A percentile compares a stretch with the other conserved stretches of the same genome.
phyloP scores from a whole-genome alignment of 2,329 filamentous ascomycete genomes.

The Clonostachys rosea region DNA sequence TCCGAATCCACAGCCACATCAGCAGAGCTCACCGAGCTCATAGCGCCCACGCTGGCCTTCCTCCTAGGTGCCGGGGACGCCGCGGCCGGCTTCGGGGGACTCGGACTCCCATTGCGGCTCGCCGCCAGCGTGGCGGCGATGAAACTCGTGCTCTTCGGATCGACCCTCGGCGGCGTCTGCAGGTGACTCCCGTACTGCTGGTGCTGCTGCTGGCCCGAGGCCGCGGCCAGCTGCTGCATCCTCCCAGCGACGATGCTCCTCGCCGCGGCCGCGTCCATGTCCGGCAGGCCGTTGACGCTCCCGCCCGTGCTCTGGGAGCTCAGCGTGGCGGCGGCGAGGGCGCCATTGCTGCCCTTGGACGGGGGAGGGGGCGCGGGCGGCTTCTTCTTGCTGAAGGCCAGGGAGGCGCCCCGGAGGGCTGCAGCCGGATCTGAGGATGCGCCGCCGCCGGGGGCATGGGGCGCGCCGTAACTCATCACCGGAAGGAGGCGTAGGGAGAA shows the following conservation, averaged over 20 bases:
- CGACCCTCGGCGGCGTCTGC: constrained; percentile 10
- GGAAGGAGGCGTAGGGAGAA: no score
- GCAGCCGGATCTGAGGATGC: neutral
- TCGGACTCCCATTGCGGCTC: constrained; percentile 41
- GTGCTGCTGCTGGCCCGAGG: constrained; percentile 1
- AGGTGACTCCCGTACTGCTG: neutral
- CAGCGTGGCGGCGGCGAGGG: constrained; percentile 36
- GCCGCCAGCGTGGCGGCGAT: constrained; percentile 53
- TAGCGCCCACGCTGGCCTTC: constrained; percentile 19
- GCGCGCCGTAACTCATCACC: no score
- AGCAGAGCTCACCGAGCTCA: constrained; percentile 17
- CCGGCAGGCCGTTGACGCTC: constrained; percentile 9
- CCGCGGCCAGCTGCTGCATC: constrained; percentile 15
- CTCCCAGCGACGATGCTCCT: constrained; percentile 9
- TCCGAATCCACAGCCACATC: constrained; percentile 36
- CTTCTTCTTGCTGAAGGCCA: constrained; percentile 44
- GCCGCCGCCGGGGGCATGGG: neutral
- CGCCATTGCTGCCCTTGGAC: constrained; percentile 23
- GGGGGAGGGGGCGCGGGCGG: constrained; percentile 12
- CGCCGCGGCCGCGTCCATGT: constrained; percentile 9
- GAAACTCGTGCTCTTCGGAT: constrained; percentile 49
- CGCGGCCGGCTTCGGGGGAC: constrained; percentile 12
- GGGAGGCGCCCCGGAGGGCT: constrained; percentile 47
- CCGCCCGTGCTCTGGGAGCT: constrained; percentile 32
- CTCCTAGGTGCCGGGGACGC: constrained; percentile 9